These are phyloP conservation scores for Lotmaria passim DNA, from an alignment of 208 protist species.

Conservation along the genomic window DNA sequence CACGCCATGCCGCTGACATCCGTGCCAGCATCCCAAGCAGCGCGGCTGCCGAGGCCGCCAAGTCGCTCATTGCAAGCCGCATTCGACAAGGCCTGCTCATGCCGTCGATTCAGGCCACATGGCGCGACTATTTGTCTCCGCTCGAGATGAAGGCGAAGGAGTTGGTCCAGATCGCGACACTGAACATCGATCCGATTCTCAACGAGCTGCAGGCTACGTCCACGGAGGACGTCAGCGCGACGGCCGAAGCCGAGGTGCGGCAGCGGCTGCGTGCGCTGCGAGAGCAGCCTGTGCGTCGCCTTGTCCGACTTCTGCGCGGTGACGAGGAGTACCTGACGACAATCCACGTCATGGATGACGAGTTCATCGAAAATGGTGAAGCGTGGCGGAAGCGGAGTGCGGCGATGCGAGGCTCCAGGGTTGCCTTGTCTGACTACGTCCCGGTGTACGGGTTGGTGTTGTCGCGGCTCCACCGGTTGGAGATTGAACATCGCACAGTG, in stretches of 20 bases:
- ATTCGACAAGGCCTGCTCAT: slow-evolving; percentile 42
- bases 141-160: slow-evolving; percentile 49
- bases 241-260: slow-evolving; percentile 1
- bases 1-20: slow-evolving; percentile 14
- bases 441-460: slow-evolving; percentile 78
- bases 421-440: slow-evolving; percentile 63
- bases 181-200: slow-evolving; percentile 47
- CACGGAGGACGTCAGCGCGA: neutral
- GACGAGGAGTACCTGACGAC: slow-evolving; percentile 63
- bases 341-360: slow-evolving; percentile 62
- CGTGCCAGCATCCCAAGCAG: slow-evolving; percentile 4
- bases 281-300: slow-evolving; percentile 29
- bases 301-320: slow-evolving; percentile 37
- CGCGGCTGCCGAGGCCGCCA: slow-evolving; percentile 4
- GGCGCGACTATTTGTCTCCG: slow-evolving; percentile 57
- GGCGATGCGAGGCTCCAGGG: slow-evolving; percentile 7
- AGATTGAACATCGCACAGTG: slow-evolving; percentile 84
- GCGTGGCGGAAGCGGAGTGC: slow-evolving; percentile 17
- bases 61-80: slow-evolving; percentile 15
- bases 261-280: slow-evolving; percentile 20
- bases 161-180: slow-evolving; percentile 44
- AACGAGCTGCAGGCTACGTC: slow-evolving; percentile 6
- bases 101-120: slow-evolving; percentile 58
- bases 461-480: slow-evolving; percentile 72
- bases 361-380: slow-evolving; percentile 29